Evolutionary conservation across 257 asterid species (phyloP), one percentile per base, ranked within the genome.

Genomic region (Cinchona pubescens): DNA sequence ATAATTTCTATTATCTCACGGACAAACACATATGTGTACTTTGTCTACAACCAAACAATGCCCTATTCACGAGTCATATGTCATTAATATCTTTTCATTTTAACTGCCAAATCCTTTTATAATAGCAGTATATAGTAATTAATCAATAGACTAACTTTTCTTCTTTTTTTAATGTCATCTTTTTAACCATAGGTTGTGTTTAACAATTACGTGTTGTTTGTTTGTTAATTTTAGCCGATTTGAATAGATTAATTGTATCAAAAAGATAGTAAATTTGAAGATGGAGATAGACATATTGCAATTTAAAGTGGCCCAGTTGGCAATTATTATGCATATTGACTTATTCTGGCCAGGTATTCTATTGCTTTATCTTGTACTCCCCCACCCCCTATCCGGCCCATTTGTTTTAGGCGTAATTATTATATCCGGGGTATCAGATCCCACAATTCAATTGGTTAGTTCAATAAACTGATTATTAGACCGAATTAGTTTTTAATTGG

Each of bases 301-400:
- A 45, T 35, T 21, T 34, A 21, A 35, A 35, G 29, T 64, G 73
- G 38, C 67, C 68, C 34, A 79, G 80, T 71, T 85, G 77, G 77
- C 77, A 78, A 82, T 80, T 37, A 68, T 70, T 75, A 80, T 75
- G 76, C 69, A 37, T 68, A 45, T 67, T 43, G 68, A n/a, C 76
- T 35, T 69, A 25, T 40, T 72, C 40, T 71, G 8, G 80, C 86
- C 92, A 81, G 85, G 77, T 80, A 27, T 66, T 60, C 14, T 16
- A 5, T 53, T 69, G 43, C 27, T 60, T 82, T 77, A 27, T 11
- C 15, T 34, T 74, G n/a, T n/a, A n/a, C n/a, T n/a, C n/a, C n/a
- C n/a, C n/a, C n/a, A n/a, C n/a, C n/a, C n/a, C n/a, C n/a, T n/a
- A n/a, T n/a, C n/a, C n/a, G n/a, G n/a, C n/a, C n/a, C n/a, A n/a